phyloP scores from a whole-genome alignment of 75 land plant genomes.

The Sequoiadendron giganteum region DNA sequence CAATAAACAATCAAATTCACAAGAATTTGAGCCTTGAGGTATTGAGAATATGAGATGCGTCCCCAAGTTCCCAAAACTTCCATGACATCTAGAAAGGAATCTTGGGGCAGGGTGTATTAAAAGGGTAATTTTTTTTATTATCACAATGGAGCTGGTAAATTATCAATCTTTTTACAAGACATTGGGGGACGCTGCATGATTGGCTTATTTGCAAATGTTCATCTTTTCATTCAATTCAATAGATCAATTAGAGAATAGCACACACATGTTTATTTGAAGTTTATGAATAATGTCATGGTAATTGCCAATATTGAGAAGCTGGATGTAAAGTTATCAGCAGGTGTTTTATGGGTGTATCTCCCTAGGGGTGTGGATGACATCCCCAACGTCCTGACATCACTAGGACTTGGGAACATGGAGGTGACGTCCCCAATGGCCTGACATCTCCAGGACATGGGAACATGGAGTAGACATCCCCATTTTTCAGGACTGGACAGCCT shows the following conservation, averaged over 20 bases:
- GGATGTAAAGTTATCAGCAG: no score
- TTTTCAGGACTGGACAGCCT: no score
- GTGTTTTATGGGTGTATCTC: no score
- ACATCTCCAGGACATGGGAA: no score
- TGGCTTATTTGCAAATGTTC: background rate
- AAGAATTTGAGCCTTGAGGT: background rate
- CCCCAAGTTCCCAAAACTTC: background rate
- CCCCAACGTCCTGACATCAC: no score
- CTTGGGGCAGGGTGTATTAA: background rate
- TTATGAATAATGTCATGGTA: background rate
- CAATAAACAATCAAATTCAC: background rate
- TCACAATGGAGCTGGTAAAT: background rate
- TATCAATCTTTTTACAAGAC: background rate
- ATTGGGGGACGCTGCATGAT: background rate
- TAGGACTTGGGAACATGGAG: no score
- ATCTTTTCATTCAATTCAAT: background rate
- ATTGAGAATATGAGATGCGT: background rate
- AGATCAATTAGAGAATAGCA: background rate
- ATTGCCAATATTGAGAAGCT: background rate
- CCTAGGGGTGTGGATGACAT: no score
- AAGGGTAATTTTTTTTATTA: background rate
- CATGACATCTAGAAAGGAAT: background rate
- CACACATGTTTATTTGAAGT: no score
- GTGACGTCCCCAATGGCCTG: no score
- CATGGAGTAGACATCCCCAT: no score